Conservation (phyloP, 1,284 basidiomycete species). For the Farysia itapuensis region DNA sequence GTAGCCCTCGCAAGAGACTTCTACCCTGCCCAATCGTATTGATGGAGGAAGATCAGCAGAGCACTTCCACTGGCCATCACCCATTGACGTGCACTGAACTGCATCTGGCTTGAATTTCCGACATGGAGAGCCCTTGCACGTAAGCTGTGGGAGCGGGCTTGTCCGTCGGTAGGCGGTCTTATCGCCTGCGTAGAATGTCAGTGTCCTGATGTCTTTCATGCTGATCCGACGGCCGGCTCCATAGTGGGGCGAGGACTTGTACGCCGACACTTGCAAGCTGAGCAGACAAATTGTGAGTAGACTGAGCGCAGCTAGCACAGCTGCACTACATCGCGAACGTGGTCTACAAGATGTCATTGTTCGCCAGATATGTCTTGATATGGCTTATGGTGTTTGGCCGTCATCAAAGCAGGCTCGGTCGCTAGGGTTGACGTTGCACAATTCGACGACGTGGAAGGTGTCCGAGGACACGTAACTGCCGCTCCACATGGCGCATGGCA, state of each 20-base stretch:
- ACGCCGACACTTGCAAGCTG: not conserved
- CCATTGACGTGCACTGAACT: slow-evolving; percentile 79
- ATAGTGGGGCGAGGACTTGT: slow-evolving; percentile 15
- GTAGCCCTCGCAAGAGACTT: slow-evolving; percentile 88
- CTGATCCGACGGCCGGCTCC: slow-evolving; percentile 20
- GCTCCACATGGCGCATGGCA: no score
- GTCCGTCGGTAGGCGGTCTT: slow-evolving; percentile 72
- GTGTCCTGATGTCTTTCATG: slow-evolving; percentile 65
- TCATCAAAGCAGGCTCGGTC: no score
- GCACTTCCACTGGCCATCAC: slow-evolving; percentile 69
- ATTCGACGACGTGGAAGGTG: no score
- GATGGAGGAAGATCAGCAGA: slow-evolving; percentile 82
- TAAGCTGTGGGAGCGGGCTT: slow-evolving; percentile 73
- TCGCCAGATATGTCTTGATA: no score
- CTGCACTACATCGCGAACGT: no score
- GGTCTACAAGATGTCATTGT: no score
- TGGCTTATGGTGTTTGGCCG: no score
- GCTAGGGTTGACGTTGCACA: no score
- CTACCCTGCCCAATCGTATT: slow-evolving; percentile 76
- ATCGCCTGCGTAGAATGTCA: slow-evolving; percentile 76
- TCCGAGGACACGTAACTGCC: no score
- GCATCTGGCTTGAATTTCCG: slow-evolving; percentile 75
- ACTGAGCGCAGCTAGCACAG: no score
- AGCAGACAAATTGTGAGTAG: no score
- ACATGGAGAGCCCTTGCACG: slow-evolving; percentile 78